These are phyloP conservation scores for Aspergillus quadricinctus DNA, from an alignment of 2,329 filamentous ascomycete genomes.

Conservation along the genomic window DNA sequence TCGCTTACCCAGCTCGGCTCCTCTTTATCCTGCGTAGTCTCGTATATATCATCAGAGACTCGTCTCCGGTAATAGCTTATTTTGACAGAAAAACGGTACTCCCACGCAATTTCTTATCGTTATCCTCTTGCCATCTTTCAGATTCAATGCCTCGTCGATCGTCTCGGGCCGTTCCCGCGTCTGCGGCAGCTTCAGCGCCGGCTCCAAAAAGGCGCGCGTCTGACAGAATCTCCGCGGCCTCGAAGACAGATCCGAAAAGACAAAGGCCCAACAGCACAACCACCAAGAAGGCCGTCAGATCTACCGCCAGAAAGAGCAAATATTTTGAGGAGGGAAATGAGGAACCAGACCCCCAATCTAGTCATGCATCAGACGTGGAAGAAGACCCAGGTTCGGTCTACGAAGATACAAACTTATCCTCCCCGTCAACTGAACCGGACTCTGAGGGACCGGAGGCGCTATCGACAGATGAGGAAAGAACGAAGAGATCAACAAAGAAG, in stretches of 20 bases:
- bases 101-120: neutral
- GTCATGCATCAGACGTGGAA: slow-evolving; percentile 19
- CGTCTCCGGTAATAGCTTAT: neutral
- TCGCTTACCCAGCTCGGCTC: neutral
- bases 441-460: slow-evolving; percentile 2
- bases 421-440: slow-evolving; percentile 1
- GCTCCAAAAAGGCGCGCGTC: slow-evolving; percentile 34
- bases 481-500: slow-evolving; percentile 1
- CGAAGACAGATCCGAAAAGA: slow-evolving; percentile 27
- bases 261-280: slow-evolving; percentile 23
- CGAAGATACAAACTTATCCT: slow-evolving; percentile 9
- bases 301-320: slow-evolving; percentile 48
- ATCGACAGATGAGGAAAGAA: neutral
- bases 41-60: slow-evolving; percentile 2
- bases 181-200: slow-evolving; percentile 25
- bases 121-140: slow-evolving; percentile 1
- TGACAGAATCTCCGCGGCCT: slow-evolving; percentile 24
- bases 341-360: slow-evolving; percentile 28
- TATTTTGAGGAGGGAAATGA: slow-evolving; percentile 44
- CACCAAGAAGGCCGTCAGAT: slow-evolving; percentile 20
- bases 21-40: slow-evolving; percentile 5
- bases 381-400: slow-evolving; percentile 12
- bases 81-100: neutral
- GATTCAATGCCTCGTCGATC: slow-evolving; percentile 34
- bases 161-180: slow-evolving; percentile 33